A percentile compares a stretch with the other conserved stretches of the same genome.
Evolutionary conservation across 2,329 filamentous ascomycete species (phyloP).

Genomic region (Alternaria sp.): DNA sequence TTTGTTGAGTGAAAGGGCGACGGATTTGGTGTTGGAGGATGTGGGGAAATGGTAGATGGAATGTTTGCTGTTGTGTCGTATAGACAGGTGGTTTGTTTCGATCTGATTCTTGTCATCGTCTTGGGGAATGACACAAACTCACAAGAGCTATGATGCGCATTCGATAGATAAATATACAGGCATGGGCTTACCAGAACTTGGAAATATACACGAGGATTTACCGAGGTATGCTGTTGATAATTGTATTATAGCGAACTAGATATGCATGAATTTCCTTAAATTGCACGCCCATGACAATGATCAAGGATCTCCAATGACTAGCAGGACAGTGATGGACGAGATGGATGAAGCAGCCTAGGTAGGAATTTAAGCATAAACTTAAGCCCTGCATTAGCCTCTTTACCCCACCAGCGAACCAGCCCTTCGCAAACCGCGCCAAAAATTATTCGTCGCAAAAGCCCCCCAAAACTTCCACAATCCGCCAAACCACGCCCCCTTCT

Average conservation of each 20-base stretch:
- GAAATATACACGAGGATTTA: neutral
- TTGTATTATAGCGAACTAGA: too few relatives aligned
- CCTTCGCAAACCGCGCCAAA: constrained; percentile 6
- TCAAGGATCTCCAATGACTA: too few relatives aligned
- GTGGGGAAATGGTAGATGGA: constrained; percentile 2
- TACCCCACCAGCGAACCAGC: constrained; percentile 1
- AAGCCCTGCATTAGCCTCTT: constrained; percentile 24
- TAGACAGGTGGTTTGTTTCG: too few relatives aligned
- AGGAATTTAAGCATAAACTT: constrained; percentile 32
- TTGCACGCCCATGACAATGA: neutral
- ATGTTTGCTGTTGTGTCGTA: neutral
- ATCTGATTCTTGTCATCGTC: too few relatives aligned
- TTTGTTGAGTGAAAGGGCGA: constrained; percentile 32
- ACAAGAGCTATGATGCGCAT: too few relatives aligned
- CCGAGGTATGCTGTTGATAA: too few relatives aligned
- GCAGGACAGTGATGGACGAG: too few relatives aligned
- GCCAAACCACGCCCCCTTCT: constrained; percentile 49
- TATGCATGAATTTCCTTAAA: too few relatives aligned
- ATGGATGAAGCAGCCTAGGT: neutral
- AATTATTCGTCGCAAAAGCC: constrained; percentile 13
- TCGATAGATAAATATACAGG: too few relatives aligned
- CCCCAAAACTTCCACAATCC: neutral
- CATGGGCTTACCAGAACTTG: neutral
- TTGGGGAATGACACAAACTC: too few relatives aligned
- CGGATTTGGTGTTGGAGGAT: constrained; percentile 33